Base-by-base conservation (phyloP, 371 early-diverging fungal genomes). In the Haplosporangium sp. region DNA sequence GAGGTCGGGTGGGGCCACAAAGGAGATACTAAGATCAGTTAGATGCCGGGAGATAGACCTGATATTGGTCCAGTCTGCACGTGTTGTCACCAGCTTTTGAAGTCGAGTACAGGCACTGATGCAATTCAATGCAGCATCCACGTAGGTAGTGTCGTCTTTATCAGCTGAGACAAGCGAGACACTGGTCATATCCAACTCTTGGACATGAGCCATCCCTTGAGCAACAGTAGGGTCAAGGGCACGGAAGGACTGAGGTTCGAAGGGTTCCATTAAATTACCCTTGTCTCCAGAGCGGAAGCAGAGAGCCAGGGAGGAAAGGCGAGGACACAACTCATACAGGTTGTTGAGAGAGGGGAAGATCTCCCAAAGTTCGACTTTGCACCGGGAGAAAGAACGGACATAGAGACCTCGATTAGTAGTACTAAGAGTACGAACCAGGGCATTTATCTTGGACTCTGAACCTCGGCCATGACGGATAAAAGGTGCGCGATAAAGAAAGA, bases 361-460 rank as follows among this genome's bases (percentile, higher is more conserved):
- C 50, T 81, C 82, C 82, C 82, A 81, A 40, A 74, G 74, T 56
- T 81, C 82, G 57, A 72, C 66, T 53, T 74, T 74, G 69, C 74
- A 74, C 35, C 82, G 82, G 1, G 82, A 71, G 59, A 81, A 69
- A 2, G 82, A 75, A 17, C 82, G 82, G 15, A 81, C 82, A 53
- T 81, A 72, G 60, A 60, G 53, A 10, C 82, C 82, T 13, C 75
- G 65, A 39, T 69, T 71, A 56, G 82, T 81, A 35, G 75, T 75
- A 53, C 69, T 69, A 60, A 81, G 48, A 44, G 82, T 81, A 52
- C 69, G 75, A 44, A 81, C 66, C 38, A 81, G 63, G 37, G 74
- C 71, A 44, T 68, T 67, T 15, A 68, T 64, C 68, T 78, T 78
- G 44, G 48, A 52, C 39, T 81, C 75, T 17, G 75, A 65, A 19